A percentile compares a stretch with the other conserved stretches of the same genome.
These are phyloP conservation scores for Ascochyta pisi DNA, from an alignment of 2,329 filamentous ascomycete genomes.

Conservation along the genomic window DNA sequence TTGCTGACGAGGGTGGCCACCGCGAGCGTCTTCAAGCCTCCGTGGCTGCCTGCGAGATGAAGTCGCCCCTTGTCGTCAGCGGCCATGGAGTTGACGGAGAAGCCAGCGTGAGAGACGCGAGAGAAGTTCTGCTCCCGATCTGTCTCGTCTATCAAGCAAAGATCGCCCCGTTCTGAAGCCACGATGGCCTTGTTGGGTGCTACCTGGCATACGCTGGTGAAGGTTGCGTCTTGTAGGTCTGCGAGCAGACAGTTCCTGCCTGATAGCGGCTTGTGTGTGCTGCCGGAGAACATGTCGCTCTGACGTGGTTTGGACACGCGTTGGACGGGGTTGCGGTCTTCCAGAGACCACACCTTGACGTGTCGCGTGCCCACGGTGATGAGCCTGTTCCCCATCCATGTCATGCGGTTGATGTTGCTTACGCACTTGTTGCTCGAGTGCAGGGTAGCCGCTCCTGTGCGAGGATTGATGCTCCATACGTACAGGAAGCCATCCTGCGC, in stretches of 20 bases:
- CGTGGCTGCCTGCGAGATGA: constrained; percentile 73
- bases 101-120: constrained; percentile 70
- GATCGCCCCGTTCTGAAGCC: constrained; percentile 84
- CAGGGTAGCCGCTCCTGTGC: constrained; percentile 78
- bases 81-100: constrained; percentile 71
- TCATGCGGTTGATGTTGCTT: constrained; percentile 81
- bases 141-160: constrained; percentile 86
- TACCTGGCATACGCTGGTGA: constrained; percentile 77
- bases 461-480: constrained; percentile 85
- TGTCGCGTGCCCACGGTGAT: constrained; percentile 90
- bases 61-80: constrained; percentile 64
- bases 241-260: constrained; percentile 90
- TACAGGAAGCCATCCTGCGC: constrained; percentile 94
- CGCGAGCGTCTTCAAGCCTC: constrained; percentile 58
- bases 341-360: constrained; percentile 90
- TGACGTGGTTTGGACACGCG: constrained; percentile 54
- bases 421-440: constrained; percentile 93
- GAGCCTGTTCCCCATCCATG: constrained; percentile 85
- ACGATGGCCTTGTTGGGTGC: constrained; percentile 78
- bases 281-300: constrained; percentile 48
- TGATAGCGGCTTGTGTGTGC: constrained; percentile 68
- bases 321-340: constrained; percentile 65
- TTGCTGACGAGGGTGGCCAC: constrained; percentile 44
- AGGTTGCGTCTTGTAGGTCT: constrained; percentile 79
- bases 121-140: constrained; percentile 74